Evolutionary conservation across 768 basidiomycete species (phyloP).

Genomic region (Lyophyllum decastes): DNA sequence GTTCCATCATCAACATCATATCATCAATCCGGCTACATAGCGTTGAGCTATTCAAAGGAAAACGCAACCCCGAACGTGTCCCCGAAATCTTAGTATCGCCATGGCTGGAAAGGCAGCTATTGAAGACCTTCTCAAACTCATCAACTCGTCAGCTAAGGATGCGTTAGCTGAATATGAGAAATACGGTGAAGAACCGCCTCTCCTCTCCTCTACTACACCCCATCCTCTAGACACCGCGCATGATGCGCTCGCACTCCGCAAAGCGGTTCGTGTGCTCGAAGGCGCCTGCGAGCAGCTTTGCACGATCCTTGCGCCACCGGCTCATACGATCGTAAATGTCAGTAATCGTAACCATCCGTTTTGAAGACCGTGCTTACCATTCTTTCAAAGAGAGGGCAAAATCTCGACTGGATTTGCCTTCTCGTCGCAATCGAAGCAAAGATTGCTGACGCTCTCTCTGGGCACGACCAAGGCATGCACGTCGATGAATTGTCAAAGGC

Average conservation of each 20-base stretch:
- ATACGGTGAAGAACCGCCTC: background rate
- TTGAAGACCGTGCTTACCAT: background rate
- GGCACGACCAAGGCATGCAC: slow-evolving; percentile 29
- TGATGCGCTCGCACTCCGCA: background rate
- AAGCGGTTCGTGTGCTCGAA: background rate
- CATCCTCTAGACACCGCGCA: background rate
- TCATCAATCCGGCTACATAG: no score
- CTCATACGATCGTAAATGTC: background rate
- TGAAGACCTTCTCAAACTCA: slow-evolving; percentile 15
- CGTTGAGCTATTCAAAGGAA: no score
- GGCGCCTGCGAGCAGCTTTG: background rate
- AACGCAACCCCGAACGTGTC: no score
- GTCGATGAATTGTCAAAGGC: slow-evolving; percentile 5
- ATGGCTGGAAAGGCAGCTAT: slow-evolving; percentile 1
- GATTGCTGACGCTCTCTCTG: slow-evolving; percentile 29
- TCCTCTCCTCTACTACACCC: slow-evolving; percentile 1
- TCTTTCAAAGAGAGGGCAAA: background rate
- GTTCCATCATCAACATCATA: no score
- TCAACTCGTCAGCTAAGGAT: slow-evolving; percentile 2
- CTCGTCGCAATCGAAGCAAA: slow-evolving; percentile 17
- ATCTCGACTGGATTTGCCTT: slow-evolving; percentile 20
- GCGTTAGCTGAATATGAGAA: slow-evolving; percentile 8
- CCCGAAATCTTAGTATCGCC: no score
- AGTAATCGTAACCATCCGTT: background rate
- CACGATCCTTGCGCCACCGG: background rate